Evolutionary conservation across 441 rosid species (phyloP), one percentile per base, ranked within the genome.

Genomic region (Viola pubescens): DNA sequence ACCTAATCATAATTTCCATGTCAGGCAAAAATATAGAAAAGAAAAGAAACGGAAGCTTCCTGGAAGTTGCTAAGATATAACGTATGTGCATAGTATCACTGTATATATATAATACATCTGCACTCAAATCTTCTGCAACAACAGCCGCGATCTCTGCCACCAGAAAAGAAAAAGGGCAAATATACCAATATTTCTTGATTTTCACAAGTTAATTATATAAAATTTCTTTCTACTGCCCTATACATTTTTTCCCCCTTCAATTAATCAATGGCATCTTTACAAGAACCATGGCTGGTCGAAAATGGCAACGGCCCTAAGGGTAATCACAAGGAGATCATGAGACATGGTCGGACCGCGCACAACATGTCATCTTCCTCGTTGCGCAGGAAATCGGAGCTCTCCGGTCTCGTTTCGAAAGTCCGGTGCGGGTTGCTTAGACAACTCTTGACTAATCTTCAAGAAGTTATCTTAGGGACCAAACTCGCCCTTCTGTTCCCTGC

Each of bases 281-380:
- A 59, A 4, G 85, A 82, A 58, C 66, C 75, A 2, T 56, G 71
- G 70, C 56, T 71, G 4, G 0, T 74, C 61, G 88, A 82, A 63
- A 69, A 61, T 12, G 85, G 85, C 2, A 73, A 58, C 19, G 19
- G 19, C 71, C 50, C 56, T 3, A 82, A 77, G 70, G 78, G 68
- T 0, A 37, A 56, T 34, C 57, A 71, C 73, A 77, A 61, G 63
- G 85, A 80, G 65, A 59, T 9, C 14, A 60, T 26, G 34, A 26
- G 80, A 56, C 84, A 63, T 59, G 79, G 83, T 42, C 75, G 87
- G 54, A 83, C 88, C 0, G 86, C 82, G 0, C 89, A 86, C 67
- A 90, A 80, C 80, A 77, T 78, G 87, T 92, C 96, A 0, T 81
- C 94, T 0, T 85, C 96, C 0, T 85, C 96, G 2, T 50, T 87